These are phyloP conservation scores for Triticum dicoccoides DNA, from an alignment of 176 grass and related monocot genomes.

Conservation along the genomic window DNA sequence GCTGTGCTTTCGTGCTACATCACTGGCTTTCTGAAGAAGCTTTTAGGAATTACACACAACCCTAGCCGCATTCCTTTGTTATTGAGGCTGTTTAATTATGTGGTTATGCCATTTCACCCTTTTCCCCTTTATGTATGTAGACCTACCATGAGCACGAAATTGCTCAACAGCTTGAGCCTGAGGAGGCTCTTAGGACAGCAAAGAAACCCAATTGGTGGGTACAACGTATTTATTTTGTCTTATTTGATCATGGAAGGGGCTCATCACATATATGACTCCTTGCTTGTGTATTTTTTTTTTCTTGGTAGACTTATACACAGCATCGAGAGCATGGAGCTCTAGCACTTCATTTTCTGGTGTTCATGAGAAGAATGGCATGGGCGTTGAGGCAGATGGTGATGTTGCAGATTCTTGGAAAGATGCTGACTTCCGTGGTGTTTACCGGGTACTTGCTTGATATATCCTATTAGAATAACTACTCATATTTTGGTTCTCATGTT, in stretches of 20 bases:
- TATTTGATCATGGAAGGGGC: background rate
- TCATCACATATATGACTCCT: background rate
- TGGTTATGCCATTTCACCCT: slow-evolving; percentile 16
- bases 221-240: background rate
- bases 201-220: slow-evolving; percentile 43
- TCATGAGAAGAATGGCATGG: slow-evolving; percentile 29
- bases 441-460: slow-evolving; percentile 46
- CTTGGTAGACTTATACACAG: slow-evolving; percentile 39
- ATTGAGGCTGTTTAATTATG: background rate
- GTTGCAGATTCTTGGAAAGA: slow-evolving; percentile 17
- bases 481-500: background rate
- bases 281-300: background rate
- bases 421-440: slow-evolving; percentile 57
- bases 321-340: slow-evolving; percentile 46
- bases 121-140: slow-evolving; percentile 30
- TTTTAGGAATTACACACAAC: background rate
- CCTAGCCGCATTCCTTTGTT: background rate
- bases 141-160: slow-evolving; percentile 35
- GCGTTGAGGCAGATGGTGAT: slow-evolving; percentile 21
- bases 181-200: slow-evolving; percentile 29
- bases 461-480: background rate
- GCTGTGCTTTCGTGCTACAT: background rate
- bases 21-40: background rate
- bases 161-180: slow-evolving; percentile 40
- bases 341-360: slow-evolving; percentile 39